Base-by-base conservation (phyloP, 495 filamentous ascomycete genomes). In the Daldinia grandis region DNA sequence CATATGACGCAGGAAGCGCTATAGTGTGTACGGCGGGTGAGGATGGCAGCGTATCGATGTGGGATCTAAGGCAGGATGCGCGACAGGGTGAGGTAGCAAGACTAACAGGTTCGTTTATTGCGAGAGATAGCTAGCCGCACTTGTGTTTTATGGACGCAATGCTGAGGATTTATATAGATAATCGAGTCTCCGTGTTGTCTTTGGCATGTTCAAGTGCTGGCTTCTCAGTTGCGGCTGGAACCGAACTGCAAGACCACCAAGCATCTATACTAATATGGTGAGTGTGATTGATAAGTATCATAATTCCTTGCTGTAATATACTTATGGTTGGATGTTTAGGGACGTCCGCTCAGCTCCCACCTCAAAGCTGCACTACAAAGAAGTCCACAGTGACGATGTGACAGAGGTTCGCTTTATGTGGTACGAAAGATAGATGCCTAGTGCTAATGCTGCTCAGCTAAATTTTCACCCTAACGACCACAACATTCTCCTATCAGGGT, bases 381-480 rank as follows among this genome's bases (percentile, higher is more conserved):
- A 98, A 73, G 91, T 92, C 55, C 95, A 98, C 78, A 95, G 91
- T 61, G 95, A 98, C 79, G 93, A 97, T 76, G 86, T 98, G 54
- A 97, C 95, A 24, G 89, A 93, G 81, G 90, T 92, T 57, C 66
- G 73, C 15, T 30, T 37, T 31, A 12, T 74, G 21, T 56, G 15
- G 1, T 25, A 31, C 30, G 6, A 15, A 27, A 0, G 10, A 5
- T 24, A 25, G 12, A 31, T 21, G 4, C 17, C 14, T 60, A 69
- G 14, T 28, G 37, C 62, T 58, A 56, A 74, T 25, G 6, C 0
- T 1, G 33, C 31, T n/a, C 49, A 91, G 86, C 84, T 96, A 10
- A 86, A 89, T 78, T 93, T 91, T 74, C 90, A 94, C 79, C 90
- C 90, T 42, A 84, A 78, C 38, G 79, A 80, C 33, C 84, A 87